Percentiles rank a stretch among this genome's conserved stretches.
phyloP scores from a whole-genome alignment of 2,329 filamentous ascomycete species.

The Atkinsonella hypoxylon region DNA sequence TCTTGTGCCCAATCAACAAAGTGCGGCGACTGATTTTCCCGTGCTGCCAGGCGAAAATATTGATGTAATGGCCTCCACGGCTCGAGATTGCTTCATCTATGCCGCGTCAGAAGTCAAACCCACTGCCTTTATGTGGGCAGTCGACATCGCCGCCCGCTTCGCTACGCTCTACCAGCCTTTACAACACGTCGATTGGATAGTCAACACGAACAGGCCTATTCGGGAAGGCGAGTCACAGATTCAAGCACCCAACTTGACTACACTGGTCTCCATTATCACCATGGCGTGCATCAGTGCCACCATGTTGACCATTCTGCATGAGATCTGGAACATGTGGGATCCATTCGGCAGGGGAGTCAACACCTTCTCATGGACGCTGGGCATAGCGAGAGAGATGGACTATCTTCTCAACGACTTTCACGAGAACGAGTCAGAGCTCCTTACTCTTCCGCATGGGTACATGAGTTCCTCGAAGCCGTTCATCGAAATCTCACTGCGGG shows the following conservation, averaged over 20 bases:
- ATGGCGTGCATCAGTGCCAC: slow-evolving; percentile 7
- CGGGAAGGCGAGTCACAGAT: not conserved
- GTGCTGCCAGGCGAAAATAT: slow-evolving; percentile 13
- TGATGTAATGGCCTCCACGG: slow-evolving; percentile 12
- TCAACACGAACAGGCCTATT: not conserved
- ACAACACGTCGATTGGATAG: slow-evolving; percentile 11
- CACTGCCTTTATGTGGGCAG: slow-evolving; percentile 9
- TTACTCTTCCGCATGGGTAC: slow-evolving; percentile 9
- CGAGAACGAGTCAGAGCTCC: slow-evolving; percentile 9
- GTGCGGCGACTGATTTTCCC: not conserved
- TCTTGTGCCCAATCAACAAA: not conserved
- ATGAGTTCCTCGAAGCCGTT: slow-evolving; percentile 4
- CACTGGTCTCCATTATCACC: slow-evolving; percentile 2
- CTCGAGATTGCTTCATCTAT: slow-evolving; percentile 11
- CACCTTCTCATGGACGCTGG: slow-evolving; percentile 14
- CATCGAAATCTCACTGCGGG: not conserved
- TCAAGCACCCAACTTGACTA: not conserved
- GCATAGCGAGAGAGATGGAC: slow-evolving; percentile 18
- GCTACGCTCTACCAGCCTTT: slow-evolving; percentile 9
- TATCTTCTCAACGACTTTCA: slow-evolving; percentile 16
- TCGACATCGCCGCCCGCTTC: slow-evolving; percentile 7
- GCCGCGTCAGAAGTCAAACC: slow-evolving; percentile 11
- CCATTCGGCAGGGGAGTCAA: slow-evolving; percentile 13
- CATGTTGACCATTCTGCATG: slow-evolving; percentile 11
- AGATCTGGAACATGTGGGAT: slow-evolving; percentile 20